A percentile compares a stretch with the other conserved stretches of the same genome.
Conservation (phyloP, 2,329 filamentous ascomycete genomes). For the Fusarium longipes region DNA sequence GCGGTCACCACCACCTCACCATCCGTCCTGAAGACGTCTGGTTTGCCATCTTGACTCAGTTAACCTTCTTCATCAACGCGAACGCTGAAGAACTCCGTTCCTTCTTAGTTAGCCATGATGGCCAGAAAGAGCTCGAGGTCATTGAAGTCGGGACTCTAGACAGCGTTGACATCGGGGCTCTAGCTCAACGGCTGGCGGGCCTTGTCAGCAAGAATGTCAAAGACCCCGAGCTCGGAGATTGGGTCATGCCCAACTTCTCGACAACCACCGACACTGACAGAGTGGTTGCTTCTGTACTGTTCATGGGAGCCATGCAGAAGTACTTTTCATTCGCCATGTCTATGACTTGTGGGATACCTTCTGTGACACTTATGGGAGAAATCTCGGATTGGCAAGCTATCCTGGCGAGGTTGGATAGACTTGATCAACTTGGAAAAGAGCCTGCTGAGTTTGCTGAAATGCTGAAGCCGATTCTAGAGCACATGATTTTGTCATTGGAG, state of each 20-base stretch:
- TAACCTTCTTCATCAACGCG: constrained; percentile 60
- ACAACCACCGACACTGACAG: constrained; percentile 61
- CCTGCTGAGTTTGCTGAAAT: constrained; percentile 48
- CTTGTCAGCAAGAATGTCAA: background rate
- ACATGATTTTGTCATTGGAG: constrained; percentile 55
- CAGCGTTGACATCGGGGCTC: background rate
- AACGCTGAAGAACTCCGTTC: constrained; percentile 48
- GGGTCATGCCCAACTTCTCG: constrained; percentile 61
- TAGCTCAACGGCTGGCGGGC: background rate
- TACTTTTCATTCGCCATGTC: constrained; percentile 56
- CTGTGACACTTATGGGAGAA: constrained; percentile 63
- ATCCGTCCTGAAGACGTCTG: constrained; percentile 65
- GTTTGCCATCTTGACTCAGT: constrained; percentile 62
- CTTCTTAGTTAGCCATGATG: constrained; percentile 7
- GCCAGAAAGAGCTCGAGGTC: background rate
- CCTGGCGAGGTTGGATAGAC: constrained; percentile 48
- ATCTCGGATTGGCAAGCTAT: constrained; percentile 57
- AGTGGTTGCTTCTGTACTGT: constrained; percentile 57
- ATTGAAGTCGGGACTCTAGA: background rate
- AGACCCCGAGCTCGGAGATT: background rate
- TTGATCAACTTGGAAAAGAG: constrained; percentile 49
- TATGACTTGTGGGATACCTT: constrained; percentile 60
- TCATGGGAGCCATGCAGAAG: constrained; percentile 63
- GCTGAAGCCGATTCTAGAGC: constrained; percentile 53
- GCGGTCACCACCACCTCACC: constrained; percentile 56